phyloP scores from a whole-genome alignment of 805 yeast genomes.

The Metschnikowia hibisci region DNA sequence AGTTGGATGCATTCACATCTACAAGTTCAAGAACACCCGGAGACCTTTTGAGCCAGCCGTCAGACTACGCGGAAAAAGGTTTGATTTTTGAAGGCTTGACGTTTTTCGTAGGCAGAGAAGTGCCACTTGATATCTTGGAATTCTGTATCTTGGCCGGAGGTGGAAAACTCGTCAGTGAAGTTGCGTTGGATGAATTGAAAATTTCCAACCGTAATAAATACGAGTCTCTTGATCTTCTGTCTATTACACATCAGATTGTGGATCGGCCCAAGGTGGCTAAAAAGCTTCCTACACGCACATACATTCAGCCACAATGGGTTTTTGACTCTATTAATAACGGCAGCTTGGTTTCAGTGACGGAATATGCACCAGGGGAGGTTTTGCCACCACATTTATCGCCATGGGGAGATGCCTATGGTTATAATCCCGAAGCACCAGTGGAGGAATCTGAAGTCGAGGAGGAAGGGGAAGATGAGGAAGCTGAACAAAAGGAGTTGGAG shows the following conservation, averaged over 20 bases:
- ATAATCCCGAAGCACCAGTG: slow-evolving; percentile 68
- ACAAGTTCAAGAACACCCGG: slow-evolving; percentile 54
- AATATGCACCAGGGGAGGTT: slow-evolving; percentile 90
- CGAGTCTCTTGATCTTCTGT: slow-evolving; percentile 53
- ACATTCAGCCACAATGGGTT: slow-evolving; percentile 97
- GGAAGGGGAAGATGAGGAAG: slow-evolving; percentile 42
- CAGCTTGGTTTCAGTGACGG: slow-evolving; percentile 67
- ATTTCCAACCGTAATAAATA: slow-evolving; percentile 43
- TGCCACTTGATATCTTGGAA: slow-evolving; percentile 86
- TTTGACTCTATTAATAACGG: slow-evolving; percentile 86
- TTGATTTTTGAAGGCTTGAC: slow-evolving; percentile 68
- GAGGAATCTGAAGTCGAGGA: slow-evolving; percentile 40
- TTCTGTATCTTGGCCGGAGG: slow-evolving; percentile 83
- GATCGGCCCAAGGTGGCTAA: slow-evolving; percentile 82
- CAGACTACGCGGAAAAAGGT: slow-evolving; percentile 49
- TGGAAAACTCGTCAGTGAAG: slow-evolving; percentile 80
- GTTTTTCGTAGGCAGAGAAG: slow-evolving; percentile 92
- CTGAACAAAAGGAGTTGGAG: slow-evolving; percentile 83
- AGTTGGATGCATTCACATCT: slow-evolving; percentile 69
- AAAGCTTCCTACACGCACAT: slow-evolving; percentile 87
- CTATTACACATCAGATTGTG: slow-evolving; percentile 87
- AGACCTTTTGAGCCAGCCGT: slow-evolving; percentile 70
- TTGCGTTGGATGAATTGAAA: slow-evolving; percentile 74
- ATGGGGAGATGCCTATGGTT: slow-evolving; percentile 95
- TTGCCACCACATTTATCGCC: slow-evolving; percentile 97